These are phyloP conservation scores for Serendipita sp. DNA, from an alignment of 768 basidiomycete genomes.

Conservation along the genomic window DNA sequence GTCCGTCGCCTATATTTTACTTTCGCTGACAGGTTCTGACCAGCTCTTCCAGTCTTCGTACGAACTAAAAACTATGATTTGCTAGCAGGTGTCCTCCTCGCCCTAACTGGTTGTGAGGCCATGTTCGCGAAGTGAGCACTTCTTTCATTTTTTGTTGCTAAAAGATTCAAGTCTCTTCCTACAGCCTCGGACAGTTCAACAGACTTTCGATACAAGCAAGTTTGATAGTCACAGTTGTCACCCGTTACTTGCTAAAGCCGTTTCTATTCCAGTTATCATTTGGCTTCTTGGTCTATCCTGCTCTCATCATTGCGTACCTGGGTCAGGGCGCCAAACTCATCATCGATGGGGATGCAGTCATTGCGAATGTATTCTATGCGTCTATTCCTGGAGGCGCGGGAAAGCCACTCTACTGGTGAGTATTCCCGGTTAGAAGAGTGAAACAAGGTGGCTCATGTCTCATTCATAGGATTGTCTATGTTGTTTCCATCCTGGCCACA, in stretches of 20 bases:
- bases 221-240: not conserved
- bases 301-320: constrained; percentile 46
- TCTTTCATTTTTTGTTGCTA: constrained; percentile 19
- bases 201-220: constrained; percentile 37
- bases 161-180: too few relatives aligned
- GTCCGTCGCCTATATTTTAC: constrained; percentile 35
- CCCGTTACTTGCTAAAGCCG: constrained; percentile 18
- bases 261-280: constrained; percentile 23
- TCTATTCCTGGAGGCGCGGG: constrained; percentile 42
- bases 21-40: constrained; percentile 33
- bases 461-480: constrained; percentile 37
- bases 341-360: constrained; percentile 29
- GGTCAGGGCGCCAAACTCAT: constrained; percentile 56
- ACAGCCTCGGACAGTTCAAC: constrained; percentile 40
- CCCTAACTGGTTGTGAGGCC: constrained; percentile 53
- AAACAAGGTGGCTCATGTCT: not conserved
- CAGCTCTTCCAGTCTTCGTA: constrained; percentile 34
- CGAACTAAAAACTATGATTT: constrained; percentile 44
- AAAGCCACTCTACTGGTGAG: constrained; percentile 45
- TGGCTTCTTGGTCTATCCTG: constrained; percentile 36
- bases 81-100: constrained; percentile 46
- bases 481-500: constrained; percentile 49
- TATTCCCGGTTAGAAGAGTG: not conserved
- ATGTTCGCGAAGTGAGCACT: constrained; percentile 44
- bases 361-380: constrained; percentile 14